These are phyloP conservation scores for Kodamaea sagamina DNA, from an alignment of 805 yeast genomes.

Conservation along the genomic window DNA sequence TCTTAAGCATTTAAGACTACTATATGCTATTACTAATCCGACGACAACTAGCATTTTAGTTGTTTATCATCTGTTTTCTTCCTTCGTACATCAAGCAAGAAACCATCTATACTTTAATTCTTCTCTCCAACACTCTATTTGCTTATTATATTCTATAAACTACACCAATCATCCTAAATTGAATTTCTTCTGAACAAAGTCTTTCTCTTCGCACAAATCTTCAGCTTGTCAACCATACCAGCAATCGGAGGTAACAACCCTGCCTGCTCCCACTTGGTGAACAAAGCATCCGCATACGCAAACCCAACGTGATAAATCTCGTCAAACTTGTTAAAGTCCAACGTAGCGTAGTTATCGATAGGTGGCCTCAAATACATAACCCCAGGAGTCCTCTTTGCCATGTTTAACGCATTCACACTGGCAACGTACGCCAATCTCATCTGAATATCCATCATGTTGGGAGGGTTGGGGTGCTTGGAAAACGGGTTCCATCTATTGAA, in stretches of 20 bases:
- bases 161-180: slow-evolving; percentile 38
- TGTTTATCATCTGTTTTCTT: no score
- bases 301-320: slow-evolving; percentile 84
- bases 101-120: no score
- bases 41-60: no score
- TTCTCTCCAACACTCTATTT: no score
- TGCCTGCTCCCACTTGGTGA: slow-evolving; percentile 52
- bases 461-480: slow-evolving; percentile 82
- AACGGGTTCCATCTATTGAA: slow-evolving; percentile 88
- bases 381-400: slow-evolving; percentile 81
- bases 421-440: slow-evolving; percentile 91
- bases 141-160: no score
- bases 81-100: no score
- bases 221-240: slow-evolving; percentile 39
- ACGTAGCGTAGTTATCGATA: slow-evolving; percentile 84
- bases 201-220: slow-evolving; percentile 26
- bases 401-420: slow-evolving; percentile 88
- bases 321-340: slow-evolving; percentile 89
- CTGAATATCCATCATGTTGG: slow-evolving; percentile 94
- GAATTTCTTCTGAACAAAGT: slow-evolving; percentile 61
- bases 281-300: slow-evolving; percentile 62
- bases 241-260: slow-evolving; percentile 65
- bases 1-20: no score
- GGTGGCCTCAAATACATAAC: slow-evolving; percentile 92
- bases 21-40: no score